Evolutionary conservation across 1,139 yeast species (phyloP), one percentile per base, ranked within the genome.

Genomic region (Kazachstania sp.): DNA sequence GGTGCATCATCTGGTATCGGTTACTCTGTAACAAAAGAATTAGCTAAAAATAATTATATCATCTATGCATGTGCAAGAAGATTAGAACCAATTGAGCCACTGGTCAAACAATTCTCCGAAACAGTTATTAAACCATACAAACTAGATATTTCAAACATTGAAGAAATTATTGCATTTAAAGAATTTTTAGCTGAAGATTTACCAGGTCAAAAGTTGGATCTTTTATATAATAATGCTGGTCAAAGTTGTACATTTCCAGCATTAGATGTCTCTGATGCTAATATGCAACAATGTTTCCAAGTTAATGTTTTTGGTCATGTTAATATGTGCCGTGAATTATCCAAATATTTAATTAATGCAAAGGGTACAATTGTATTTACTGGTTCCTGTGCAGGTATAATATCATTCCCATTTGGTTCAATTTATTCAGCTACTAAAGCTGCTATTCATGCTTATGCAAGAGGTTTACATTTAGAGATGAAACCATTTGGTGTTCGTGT

Each of bases 1-100:
- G 95, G 95, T 8, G 86, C 86, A 16, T 83, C 92, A 0, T 81
- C 90, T 0, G 95, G 95, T 11, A 86, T 86, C 53, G 95, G 95
- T 3, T 77, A 69, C 59, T 78, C 80, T 16, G 68, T 83, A 11
- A 79, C 90, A 31, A 71, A 74, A 48, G 87, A 83, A 57, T 71
- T 85, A 51, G 81, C 86, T 15, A 63, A 67, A 18, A 67, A 79
- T 49, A 87, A 87, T 2, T 81, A 75, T 65, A 71, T 69, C 49
- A 92, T 86, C 1, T 81, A 73, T 60, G 86, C 86, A 0, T 83
- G 86, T 43, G 92, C 95, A 1, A 73, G 95, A 60, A 72, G 88
- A 54, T 61, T 78, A 32, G 82, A 71, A 40, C 77, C 77, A 2
- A 82, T 86, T 84, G 71, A 73, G 44, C 75, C 76, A 7, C 66